Evolutionary conservation across 139 green algal genomes (phyloP).

Genomic region (Chlorella sp.): DNA sequence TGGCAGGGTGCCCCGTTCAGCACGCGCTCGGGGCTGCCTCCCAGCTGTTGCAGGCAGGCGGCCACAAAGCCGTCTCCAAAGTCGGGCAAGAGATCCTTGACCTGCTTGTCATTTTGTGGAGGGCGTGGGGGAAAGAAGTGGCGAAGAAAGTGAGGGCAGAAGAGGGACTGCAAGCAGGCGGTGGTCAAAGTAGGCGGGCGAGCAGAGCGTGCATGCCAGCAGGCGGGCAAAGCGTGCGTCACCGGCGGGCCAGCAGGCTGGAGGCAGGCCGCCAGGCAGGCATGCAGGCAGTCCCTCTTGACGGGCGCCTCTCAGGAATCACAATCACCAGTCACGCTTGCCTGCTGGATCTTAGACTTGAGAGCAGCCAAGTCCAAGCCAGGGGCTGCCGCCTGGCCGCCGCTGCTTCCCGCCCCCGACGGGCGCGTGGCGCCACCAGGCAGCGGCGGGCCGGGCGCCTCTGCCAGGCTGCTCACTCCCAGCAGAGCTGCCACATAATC

Average conservation of each 20-base stretch:
- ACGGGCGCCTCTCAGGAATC: background rate
- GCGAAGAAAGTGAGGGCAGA: background rate
- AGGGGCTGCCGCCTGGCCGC: background rate
- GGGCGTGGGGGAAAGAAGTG: too few species aligned
- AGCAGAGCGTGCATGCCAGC: too few species aligned
- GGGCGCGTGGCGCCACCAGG: background rate
- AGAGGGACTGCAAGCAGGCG: background rate
- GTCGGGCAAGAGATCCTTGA: conserved; percentile 81
- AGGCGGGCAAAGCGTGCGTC: too few species aligned
- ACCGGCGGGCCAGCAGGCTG: too few species aligned
- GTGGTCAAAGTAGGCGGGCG: too few species aligned
- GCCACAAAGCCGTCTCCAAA: conserved; percentile 80
- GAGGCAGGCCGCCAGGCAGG: background rate
- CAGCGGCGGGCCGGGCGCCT: conserved; percentile 16
- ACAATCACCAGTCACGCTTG: background rate
- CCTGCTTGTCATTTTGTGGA: too few species aligned
- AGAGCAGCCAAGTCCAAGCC: background rate
- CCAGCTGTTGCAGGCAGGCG: conserved; percentile 60
- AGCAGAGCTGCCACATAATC: conserved; percentile 84
- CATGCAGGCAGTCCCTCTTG: too few species aligned
- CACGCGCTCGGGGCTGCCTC: conserved; percentile 63
- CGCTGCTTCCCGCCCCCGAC: too few species aligned
- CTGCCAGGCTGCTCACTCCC: conserved; percentile 30
- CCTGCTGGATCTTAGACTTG: conserved; percentile 21
- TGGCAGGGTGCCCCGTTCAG: conserved; percentile 69